Base-by-base conservation (phyloP, 371 early-diverging fungal genomes). In the Pancytospora philotis region DNA sequence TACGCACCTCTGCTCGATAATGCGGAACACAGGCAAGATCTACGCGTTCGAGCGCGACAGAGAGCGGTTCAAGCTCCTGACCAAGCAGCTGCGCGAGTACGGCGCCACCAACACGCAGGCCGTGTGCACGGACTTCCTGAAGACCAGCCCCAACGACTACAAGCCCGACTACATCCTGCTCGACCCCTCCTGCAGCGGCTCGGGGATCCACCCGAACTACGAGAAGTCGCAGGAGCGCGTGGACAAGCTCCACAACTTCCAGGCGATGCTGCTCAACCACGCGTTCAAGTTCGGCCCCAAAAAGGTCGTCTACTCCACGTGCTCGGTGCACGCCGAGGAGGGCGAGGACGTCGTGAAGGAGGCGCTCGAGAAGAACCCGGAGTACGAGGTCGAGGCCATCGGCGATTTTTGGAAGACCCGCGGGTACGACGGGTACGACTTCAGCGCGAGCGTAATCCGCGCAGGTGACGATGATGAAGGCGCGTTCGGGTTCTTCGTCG, bases 141-240 rank as follows among this genome's bases (percentile, higher is more conserved):
- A 87, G 32, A 69, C 84, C 4, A 84, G 86, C 1, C 66, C 58
- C 57, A 41, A 61, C 0, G 22, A 41, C n/a, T 56, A 48, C 67
- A 48, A 57, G 48, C 90, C 91, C 3, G 88, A 90, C 60, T 91
- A 90, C 79, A 87, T 93, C 53, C 77, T 98, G 39, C 80, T 95
- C 39, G 98, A 98, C 81, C 98, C 98, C 13, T 90, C 91, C 2
- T 98, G 98, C 75, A 90, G 92, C 39, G 97, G 97, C 0, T 91
- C 92, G 19, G 96, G 96, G 1, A 95, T 78, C 72, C 67, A 72
- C 66, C 72, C 39, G 60, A 60, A 59, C 16, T 76, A 80, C 53
- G 64, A 84, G 70, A 83, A 86, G 49, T 85, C 86, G 84, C 57
- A 83, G 77, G 25, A 77, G 69, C 51, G 85, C 80, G 74, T 86